phyloP scores from a whole-genome alignment of 2,329 filamentous ascomycete species.

The Arthrinium puccinioides region DNA sequence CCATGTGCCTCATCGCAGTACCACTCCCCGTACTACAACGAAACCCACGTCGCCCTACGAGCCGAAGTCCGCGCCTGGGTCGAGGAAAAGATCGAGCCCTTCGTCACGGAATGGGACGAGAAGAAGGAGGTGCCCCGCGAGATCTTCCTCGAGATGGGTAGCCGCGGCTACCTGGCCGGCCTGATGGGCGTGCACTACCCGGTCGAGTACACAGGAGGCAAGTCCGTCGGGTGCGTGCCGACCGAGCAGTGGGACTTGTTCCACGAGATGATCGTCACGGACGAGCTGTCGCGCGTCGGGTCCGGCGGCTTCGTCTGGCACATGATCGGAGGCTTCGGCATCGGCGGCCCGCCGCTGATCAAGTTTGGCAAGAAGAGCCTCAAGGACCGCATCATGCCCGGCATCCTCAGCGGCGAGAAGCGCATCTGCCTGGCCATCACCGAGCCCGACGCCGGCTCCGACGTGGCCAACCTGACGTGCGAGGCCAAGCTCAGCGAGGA shows the following conservation, averaged over 20 bases:
- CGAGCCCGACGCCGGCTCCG: constrained; percentile 88
- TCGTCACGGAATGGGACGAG: constrained; percentile 96
- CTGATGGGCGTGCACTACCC: constrained; percentile 81
- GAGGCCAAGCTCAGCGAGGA: constrained; percentile 93
- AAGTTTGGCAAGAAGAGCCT: constrained; percentile 86
- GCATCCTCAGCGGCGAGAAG: constrained; percentile 86
- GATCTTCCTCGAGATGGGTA: constrained; percentile 94
- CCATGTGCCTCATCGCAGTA: constrained; percentile 47
- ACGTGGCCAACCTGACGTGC: constrained; percentile 92
- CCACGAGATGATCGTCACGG: constrained; percentile 93
- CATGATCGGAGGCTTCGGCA: constrained; percentile 91
- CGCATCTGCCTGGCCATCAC: constrained; percentile 96
- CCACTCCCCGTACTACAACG: constrained; percentile 94
- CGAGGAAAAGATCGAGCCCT: constrained; percentile 78
- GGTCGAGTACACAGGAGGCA: constrained; percentile 62
- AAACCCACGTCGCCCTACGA: constrained; percentile 84
- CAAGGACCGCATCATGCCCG: constrained; percentile 81
- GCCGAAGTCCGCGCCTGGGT: constrained; percentile 91
- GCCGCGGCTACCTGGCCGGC: constrained; percentile 87
- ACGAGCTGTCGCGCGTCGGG: constrained; percentile 82
- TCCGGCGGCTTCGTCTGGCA: constrained; percentile 97
- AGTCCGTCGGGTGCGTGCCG: constrained; percentile 68
- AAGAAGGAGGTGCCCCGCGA: constrained; percentile 79
- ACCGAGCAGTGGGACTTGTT: constrained; percentile 95
- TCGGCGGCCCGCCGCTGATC: constrained; percentile 83